Evolutionary conservation across 305 asterid genomes (phyloP).

Genomic region (Fraxinus velutina): DNA sequence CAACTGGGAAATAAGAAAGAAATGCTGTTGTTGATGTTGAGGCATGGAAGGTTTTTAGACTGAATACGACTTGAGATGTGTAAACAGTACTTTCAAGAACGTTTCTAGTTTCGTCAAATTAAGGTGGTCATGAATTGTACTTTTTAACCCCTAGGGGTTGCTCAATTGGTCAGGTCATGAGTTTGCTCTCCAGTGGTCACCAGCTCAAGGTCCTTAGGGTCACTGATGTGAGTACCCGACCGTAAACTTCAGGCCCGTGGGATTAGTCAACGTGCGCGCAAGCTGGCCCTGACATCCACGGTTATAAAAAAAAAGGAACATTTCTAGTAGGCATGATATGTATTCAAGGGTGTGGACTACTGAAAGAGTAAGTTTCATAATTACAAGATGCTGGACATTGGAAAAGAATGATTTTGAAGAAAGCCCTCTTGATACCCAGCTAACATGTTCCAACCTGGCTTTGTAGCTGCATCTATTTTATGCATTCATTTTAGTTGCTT

Average conservation of each 20-base stretch:
- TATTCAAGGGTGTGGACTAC: conserved; percentile 6
- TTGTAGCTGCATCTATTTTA: neutral
- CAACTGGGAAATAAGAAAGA: neutral
- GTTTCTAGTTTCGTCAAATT: no score
- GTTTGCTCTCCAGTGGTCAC: no score
- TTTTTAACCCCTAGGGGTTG: no score
- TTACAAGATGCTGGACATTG: neutral
- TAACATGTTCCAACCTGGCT: neutral
- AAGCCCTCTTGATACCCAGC: neutral
- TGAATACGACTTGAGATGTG: conserved; percentile 12
- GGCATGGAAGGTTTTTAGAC: conserved; percentile 16
- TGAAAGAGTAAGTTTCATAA: neutral
- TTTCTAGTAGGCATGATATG: neutral
- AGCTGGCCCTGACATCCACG: no score
- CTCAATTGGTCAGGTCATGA: no score
- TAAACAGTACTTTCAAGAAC: neutral
- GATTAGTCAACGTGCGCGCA: no score
- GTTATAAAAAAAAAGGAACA: neutral
- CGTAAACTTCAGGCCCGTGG: no score
- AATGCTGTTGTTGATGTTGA: conserved; percentile 15
- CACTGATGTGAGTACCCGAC: no score
- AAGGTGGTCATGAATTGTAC: no score
- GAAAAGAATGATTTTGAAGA: neutral
- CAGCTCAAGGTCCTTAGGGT: no score
- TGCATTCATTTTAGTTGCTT: neutral